Percentiles rank a stretch among this genome's conserved stretches.
These are phyloP conservation scores for Neurospora sp. DNA, from an alignment of 495 filamentous ascomycete species.

Conservation along the genomic window DNA sequence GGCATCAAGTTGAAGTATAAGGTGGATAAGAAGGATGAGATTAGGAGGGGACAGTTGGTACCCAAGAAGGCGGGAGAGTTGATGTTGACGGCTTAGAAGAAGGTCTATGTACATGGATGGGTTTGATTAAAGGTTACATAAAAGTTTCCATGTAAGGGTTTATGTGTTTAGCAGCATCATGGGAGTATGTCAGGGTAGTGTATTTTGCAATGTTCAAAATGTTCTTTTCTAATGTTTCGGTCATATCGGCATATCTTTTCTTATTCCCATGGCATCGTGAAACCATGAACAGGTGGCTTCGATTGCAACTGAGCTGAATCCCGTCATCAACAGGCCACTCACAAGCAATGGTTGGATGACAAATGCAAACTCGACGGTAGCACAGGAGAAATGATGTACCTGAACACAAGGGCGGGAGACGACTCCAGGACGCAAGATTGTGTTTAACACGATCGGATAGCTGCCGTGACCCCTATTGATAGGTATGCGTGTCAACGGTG, in stretches of 20 bases:
- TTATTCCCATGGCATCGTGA: not conserved
- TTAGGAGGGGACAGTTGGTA: slow-evolving; percentile 30
- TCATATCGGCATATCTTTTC: not conserved
- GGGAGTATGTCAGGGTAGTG: not conserved
- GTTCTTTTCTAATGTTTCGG: not conserved
- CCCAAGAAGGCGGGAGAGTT: slow-evolving; percentile 6
- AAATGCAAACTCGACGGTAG: not conserved
- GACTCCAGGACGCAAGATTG: not conserved
- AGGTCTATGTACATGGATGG: not conserved
- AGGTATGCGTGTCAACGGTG: not conserved
- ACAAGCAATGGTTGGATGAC: not conserved
- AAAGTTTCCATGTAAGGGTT: not conserved
- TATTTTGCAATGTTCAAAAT: not conserved
- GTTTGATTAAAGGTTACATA: not conserved
- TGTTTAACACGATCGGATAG: not conserved
- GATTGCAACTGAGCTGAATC: not conserved
- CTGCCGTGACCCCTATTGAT: not conserved
- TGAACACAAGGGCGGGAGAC: not conserved
- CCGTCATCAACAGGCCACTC: not conserved
- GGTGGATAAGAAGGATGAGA: slow-evolving; percentile 48
- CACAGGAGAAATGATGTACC: not conserved
- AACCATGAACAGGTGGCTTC: not conserved
- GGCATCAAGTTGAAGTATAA: slow-evolving; percentile 49
- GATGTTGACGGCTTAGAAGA: slow-evolving; percentile 4
- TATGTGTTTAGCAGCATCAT: not conserved